Conservation (phyloP, 495 filamentous ascomycete species). For the Xylaria acuta region DNA sequence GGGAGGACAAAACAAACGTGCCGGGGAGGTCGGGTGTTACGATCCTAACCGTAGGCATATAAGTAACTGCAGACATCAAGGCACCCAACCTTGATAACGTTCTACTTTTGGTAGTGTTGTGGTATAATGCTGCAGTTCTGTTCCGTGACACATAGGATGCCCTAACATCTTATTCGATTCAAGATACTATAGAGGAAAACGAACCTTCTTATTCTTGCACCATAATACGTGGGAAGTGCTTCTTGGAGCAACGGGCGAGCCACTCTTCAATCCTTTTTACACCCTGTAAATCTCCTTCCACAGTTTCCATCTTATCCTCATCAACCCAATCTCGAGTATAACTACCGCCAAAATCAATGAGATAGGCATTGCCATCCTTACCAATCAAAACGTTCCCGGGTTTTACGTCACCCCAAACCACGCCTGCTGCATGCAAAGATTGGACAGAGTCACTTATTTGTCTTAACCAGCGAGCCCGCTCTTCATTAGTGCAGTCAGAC, state of each 20-base stretch:
- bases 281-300: not conserved
- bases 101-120: too few species aligned
- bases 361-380: not conserved
- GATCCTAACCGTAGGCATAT: too few species aligned
- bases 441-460: not conserved
- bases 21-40: too few species aligned
- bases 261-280: not conserved
- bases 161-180: too few species aligned
- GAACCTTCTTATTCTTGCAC: not conserved
- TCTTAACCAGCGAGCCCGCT: not conserved
- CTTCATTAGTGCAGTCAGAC: not conserved
- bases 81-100: too few species aligned
- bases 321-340: not conserved
- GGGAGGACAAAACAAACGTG: too few species aligned
- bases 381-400: not conserved
- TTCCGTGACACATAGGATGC: too few species aligned
- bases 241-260: not conserved
- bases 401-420: not conserved
- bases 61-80: too few species aligned
- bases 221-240: not conserved
- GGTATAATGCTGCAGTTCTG: too few species aligned
- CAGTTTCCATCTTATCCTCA: not conserved
- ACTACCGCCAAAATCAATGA: not conserved
- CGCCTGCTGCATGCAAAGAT: not conserved
- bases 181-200: not conserved